Evolutionary conservation across 148 eudicot genomes (phyloP), one percentile per base, ranked within the genome.

Genomic region (Persicaria maculosa): DNA sequence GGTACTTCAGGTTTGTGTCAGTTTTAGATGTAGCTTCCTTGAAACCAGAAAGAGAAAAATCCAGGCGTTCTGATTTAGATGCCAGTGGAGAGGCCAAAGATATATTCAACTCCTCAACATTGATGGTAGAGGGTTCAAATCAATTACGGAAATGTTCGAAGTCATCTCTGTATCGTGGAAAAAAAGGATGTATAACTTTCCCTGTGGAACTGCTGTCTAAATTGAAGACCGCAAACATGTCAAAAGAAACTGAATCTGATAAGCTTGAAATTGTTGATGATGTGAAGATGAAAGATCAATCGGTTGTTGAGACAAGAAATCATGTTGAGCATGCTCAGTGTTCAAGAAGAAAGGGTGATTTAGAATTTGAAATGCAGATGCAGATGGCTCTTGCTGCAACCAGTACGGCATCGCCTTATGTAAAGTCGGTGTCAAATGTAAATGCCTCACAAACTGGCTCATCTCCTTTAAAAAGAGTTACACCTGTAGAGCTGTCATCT

Each of bases 351-450:
- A 95, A 89, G 88, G 96, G 97, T 53, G 99, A 95, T 77, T 44
- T 88, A 73, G 99, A 95, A 76, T 95, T 92, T 84, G 91, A 89
- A 83, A 70, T 90, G 90, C 99, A 95, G 88, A 72, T 95, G 80
- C 84, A 90, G 82, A 92, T 95, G 91, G 99, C 99, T 79, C 81
- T 92, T 61, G 76, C 96, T 68, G 82, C 96, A 68, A 87, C 99
- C 43, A 80, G 89, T 75, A 77, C 78, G 62, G 86, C 54, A 58
- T 77, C 74, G 70, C 58, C 81, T 53, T 58, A 71, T 25, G 68
- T 19, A 73, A 76, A 72, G 67, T 76, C 68, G 50, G 64, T 47
- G 14, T 59, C 81, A 45, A 72, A 75, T 80, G 36, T 72, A 22
- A 58, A 80, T 14, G 72, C 79, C 65, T 78, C 82, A 62, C 62